Evolutionary conservation across 768 basidiomycete genomes (phyloP).

Genomic region (Pisolithus tinctorius): DNA sequence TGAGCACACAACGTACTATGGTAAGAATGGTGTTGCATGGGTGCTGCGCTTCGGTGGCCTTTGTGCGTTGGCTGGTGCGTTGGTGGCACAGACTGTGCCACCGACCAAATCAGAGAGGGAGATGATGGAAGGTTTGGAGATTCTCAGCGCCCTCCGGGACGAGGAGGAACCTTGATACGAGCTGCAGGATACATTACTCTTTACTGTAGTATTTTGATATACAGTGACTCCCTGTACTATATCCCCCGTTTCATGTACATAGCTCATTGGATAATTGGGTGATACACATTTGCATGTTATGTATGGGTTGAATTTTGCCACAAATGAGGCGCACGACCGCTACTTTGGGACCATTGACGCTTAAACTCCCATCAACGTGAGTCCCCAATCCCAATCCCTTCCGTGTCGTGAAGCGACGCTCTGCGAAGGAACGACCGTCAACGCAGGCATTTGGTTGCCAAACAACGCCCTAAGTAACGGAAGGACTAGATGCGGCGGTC

Average conservation of each 20-base stretch:
- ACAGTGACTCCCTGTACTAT: too few relatives aligned
- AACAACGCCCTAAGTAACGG: constrained; percentile 19
- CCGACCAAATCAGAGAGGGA: constrained; percentile 89
- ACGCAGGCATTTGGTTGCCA: constrained; percentile 17
- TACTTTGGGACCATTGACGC: not conserved
- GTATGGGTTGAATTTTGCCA: too few relatives aligned
- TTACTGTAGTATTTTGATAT: too few relatives aligned
- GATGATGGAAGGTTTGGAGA: constrained; percentile 73
- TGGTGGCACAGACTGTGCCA: constrained; percentile 74
- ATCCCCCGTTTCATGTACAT: not conserved
- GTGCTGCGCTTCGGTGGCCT: constrained; percentile 88
- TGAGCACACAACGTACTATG: constrained; percentile 54
- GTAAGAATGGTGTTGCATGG: constrained; percentile 91
- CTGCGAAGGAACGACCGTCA: constrained; percentile 19
- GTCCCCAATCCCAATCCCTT: constrained; percentile 21
- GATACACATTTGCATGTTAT: not conserved
- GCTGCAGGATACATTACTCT: too few relatives aligned
- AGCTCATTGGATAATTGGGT: not conserved
- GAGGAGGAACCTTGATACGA: constrained; percentile 41
- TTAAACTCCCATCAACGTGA: constrained; percentile 24
- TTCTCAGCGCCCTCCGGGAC: constrained; percentile 70
- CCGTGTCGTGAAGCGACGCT: constrained; percentile 17
- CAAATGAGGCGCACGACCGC: too few relatives aligned
- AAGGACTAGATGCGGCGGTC: constrained; percentile 5
- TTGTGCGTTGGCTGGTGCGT: constrained; percentile 74